Evolutionary conservation across 208 protist species (phyloP).

Genomic region (Crithidia fasciculata): DNA sequence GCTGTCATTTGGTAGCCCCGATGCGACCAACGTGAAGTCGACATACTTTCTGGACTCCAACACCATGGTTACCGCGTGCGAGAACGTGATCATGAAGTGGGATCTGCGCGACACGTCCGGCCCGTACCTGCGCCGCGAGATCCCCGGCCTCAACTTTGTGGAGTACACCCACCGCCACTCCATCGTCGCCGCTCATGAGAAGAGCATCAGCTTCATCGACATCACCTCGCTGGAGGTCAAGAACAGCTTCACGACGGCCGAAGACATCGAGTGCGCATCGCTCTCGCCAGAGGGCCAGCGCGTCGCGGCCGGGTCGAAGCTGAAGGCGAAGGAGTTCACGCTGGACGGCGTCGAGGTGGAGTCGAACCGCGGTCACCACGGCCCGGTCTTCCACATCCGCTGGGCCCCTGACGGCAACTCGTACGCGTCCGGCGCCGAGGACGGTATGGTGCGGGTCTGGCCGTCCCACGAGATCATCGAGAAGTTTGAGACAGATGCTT

Average conservation of each 20-base stretch:
- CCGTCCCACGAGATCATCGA: slow-evolving; percentile 88
- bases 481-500: slow-evolving; percentile 66
- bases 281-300: slow-evolving; percentile 85
- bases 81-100: slow-evolving; percentile 91
- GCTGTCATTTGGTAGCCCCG: slow-evolving; percentile 66
- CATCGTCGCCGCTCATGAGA: slow-evolving; percentile 86
- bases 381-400: slow-evolving; percentile 91
- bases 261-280: slow-evolving; percentile 89
- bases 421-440: slow-evolving; percentile 89
- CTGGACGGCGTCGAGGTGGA: slow-evolving; percentile 83
- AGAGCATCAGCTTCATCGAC: slow-evolving; percentile 90
- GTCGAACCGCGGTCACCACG: slow-evolving; percentile 91
- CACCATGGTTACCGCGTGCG: slow-evolving; percentile 85
- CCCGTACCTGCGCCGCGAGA: slow-evolving; percentile 83
- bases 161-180: slow-evolving; percentile 88
- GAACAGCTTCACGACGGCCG: slow-evolving; percentile 74
- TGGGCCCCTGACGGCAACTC: slow-evolving; percentile 89
- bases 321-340: slow-evolving; percentile 93
- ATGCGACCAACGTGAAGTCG: slow-evolving; percentile 78
- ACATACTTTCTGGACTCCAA: slow-evolving; percentile 88
- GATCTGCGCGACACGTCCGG: slow-evolving; percentile 86
- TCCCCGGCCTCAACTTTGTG: slow-evolving; percentile 86
- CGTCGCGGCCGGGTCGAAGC: slow-evolving; percentile 84
- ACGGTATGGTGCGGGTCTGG: slow-evolving; percentile 93
- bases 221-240: slow-evolving; percentile 81